Evolutionary conservation across 768 basidiomycete genomes (phyloP).

Genomic region (Suillus paluster): DNA sequence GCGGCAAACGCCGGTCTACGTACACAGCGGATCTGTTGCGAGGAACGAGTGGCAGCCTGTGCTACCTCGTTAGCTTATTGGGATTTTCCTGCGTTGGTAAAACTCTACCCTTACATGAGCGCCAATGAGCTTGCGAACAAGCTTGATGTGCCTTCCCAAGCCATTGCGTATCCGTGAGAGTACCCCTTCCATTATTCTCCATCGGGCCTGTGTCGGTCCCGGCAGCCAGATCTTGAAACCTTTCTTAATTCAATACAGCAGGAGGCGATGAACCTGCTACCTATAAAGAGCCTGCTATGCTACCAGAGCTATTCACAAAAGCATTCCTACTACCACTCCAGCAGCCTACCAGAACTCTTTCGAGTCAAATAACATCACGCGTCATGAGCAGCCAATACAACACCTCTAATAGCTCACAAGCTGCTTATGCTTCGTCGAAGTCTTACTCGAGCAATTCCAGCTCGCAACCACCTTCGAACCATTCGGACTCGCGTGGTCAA

Average conservation of each 20-base stretch:
- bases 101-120: constrained; percentile 3
- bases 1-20: constrained; percentile 16
- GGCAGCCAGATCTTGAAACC: constrained; percentile 22
- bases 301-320: background rate
- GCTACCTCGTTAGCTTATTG: constrained; percentile 1
- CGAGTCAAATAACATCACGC: constrained; percentile 5
- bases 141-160: constrained; percentile 20
- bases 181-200: constrained; percentile 16
- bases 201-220: constrained; percentile 34
- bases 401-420: constrained; percentile 19
- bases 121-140: constrained; percentile 14
- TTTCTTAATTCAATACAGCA: constrained; percentile 20
- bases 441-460: constrained; percentile 16
- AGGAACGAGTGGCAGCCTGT: constrained; percentile 23
- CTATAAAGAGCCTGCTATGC: constrained; percentile 30
- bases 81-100: background rate
- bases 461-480: constrained; percentile 24
- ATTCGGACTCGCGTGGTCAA: constrained; percentile 23
- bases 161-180: constrained; percentile 22
- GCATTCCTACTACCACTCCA: constrained; percentile 1
- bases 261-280: constrained; percentile 31
- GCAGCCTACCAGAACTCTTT: background rate
- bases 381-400: constrained; percentile 33
- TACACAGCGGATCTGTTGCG: constrained; percentile 17
- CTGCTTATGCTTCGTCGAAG: constrained; percentile 25